Conservation (phyloP, 169 alveolate species). For the Eimeria necatrix region DNA sequence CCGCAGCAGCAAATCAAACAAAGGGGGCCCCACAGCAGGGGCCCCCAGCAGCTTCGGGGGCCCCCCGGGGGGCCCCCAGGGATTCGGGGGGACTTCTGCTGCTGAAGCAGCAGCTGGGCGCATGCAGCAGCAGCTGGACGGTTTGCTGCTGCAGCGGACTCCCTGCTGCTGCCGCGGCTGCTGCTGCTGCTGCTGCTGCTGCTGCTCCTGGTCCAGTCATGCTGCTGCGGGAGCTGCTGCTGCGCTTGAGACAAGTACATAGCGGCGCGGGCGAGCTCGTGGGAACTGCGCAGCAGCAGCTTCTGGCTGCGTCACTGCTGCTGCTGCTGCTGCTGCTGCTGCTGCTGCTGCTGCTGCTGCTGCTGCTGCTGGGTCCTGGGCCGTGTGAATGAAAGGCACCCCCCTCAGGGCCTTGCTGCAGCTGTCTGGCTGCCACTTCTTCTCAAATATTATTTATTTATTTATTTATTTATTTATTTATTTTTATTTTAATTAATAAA, state of each 20-base stretch:
- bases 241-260: neutral
- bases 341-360: conserved; percentile 42
- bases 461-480: too few relatives aligned
- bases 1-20: neutral
- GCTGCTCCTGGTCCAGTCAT: neutral
- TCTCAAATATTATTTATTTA: too few relatives aligned
- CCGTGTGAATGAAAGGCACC: neutral
- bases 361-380: conserved; percentile 26
- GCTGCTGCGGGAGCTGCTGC: neutral
- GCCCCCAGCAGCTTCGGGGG: neutral
- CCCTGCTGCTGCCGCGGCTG: neutral
- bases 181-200: conserved; percentile 20
- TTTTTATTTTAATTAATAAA: too few relatives aligned
- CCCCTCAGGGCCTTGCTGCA: neutral
- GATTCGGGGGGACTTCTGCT: too few relatives aligned
- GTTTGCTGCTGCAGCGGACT: neutral
- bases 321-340: conserved; percentile 29
- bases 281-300: neutral
- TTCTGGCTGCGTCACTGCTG: neutral
- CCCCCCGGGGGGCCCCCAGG: neutral
- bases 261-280: neutral
- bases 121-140: neutral
- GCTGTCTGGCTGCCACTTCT: neutral
- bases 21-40: neutral
- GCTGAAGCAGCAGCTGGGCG: neutral